Evolutionary conservation across 345 rosid species (phyloP).

Genomic region (Mangifera indica): DNA sequence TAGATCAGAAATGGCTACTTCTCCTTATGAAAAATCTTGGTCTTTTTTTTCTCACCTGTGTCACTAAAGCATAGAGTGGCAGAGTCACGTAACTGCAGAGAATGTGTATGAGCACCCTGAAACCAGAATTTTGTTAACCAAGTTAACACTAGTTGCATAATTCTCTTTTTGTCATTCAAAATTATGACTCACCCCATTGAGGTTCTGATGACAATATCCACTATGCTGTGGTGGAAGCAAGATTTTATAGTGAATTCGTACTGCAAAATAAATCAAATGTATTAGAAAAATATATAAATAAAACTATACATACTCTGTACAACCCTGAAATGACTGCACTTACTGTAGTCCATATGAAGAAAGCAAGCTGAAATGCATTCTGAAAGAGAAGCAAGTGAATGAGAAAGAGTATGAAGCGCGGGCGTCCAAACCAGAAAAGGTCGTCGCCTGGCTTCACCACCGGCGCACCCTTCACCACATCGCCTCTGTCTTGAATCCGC

Average conservation of each 20-base stretch:
- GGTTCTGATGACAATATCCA: constrained; percentile 61
- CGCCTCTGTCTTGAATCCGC: constrained; percentile 76
- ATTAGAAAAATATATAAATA: not conserved
- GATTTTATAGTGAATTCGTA: constrained; percentile 44
- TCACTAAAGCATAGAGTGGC: constrained; percentile 92
- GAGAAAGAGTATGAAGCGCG: constrained; percentile 78
- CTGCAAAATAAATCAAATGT: constrained; percentile 36
- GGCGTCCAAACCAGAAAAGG: constrained; percentile 94
- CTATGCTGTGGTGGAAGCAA: constrained; percentile 55
- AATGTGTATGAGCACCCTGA: constrained; percentile 74
- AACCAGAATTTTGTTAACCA: not conserved
- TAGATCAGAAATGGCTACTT: not conserved
- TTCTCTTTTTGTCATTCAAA: no score
- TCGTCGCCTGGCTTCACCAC: constrained; percentile 86
- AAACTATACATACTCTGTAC: no score
- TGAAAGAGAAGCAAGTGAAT: constrained; percentile 89
- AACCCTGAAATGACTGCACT: constrained; percentile 18
- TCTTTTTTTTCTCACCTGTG: constrained; percentile 51
- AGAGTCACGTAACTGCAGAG: constrained; percentile 93
- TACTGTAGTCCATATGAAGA: constrained; percentile 74
- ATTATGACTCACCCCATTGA: constrained; percentile 66
- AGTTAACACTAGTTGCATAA: not conserved
- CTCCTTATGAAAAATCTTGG: no score
- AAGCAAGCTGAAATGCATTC: constrained; percentile 92
- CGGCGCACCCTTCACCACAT: constrained; percentile 88